Evolutionary conservation across 2,329 filamentous ascomycete species (phyloP), one percentile per base, ranked within the genome.

Genomic region (Mycosphaerella arachidis): DNA sequence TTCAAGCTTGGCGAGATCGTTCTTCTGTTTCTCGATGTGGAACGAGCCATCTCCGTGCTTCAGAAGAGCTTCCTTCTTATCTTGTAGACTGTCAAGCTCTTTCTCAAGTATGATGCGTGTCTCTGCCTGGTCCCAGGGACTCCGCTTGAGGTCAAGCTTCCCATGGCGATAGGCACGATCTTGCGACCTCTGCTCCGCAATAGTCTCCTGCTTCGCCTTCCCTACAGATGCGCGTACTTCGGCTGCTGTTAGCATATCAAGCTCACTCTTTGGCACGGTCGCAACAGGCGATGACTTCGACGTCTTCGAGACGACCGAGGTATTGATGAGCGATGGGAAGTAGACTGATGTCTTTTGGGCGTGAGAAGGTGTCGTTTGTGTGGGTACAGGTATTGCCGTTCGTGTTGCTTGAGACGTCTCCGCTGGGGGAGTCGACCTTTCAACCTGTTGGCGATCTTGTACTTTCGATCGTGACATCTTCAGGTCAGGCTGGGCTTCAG

Each of bases 181-280:
- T 29, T 43, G 37, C 16, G 53, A 55, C 37, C 10, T 18, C 18
- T 52, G 37, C 37, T 53, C 46, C 37, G 55, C 18, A 7, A 43
- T 24, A 5, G 18, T n/a, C n/a, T 57, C 57, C 46, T 64, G 45
- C 35, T 64, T 73, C 13, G 55, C 56, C 55, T 72, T 72, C n/a
- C 74, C 74, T 71, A 79, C 78, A 16, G 72, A 71, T 31, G 77
- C 76, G 29, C 77, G 73, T n/a, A 79, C 72, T 24, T 75, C 70
- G 12, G 70, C 71, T 4, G 77, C 75, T 52, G 71, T 78, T 30
- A 80, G 66, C 6, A 73, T 67, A 52, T 80, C 77, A 18, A 78
- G 66, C 56, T 78, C 75, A 46, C 76, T 63, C 48, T 73, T 62
- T 1, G 74, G 73, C 10, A 75, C 62, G 6, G 70, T 71, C 6